Evolutionary conservation across 306 rosid species (phyloP).

Genomic region (Quercus dentata): DNA sequence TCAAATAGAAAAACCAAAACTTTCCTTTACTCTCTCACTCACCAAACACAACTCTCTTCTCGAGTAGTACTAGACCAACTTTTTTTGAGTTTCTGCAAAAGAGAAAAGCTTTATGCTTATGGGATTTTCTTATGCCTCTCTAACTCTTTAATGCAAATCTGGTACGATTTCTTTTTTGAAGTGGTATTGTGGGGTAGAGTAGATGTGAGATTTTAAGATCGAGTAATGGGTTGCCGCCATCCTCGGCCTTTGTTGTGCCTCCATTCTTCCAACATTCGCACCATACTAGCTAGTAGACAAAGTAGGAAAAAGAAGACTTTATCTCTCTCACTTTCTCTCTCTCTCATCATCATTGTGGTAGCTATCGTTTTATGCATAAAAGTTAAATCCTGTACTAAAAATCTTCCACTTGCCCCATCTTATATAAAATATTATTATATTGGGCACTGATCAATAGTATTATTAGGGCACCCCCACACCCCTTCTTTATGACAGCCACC

Average conservation of each 20-base stretch:
- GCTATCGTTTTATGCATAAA: conserved; percentile 49
- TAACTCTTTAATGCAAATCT: background rate
- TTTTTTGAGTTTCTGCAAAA: conserved; percentile 11
- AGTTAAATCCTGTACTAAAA: conserved; percentile 23
- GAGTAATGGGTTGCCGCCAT: conserved; percentile 76
- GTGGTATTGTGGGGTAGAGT: conserved; percentile 22
- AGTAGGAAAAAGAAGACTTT: conserved; percentile 13
- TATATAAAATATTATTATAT: background rate
- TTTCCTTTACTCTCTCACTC: no score
- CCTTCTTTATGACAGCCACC: background rate
- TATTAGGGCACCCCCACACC: background rate
- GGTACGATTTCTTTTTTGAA: conserved; percentile 2
- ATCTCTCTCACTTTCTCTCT: conserved; percentile 11
- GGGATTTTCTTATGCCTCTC: background rate
- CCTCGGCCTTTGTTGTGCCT: conserved; percentile 68
- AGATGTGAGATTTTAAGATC: conserved; percentile 36
- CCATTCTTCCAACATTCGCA: conserved; percentile 97
- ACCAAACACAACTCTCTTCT: background rate
- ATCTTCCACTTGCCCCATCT: conserved; percentile 5
- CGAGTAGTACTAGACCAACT: background rate
- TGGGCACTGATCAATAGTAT: background rate
- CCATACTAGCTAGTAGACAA: conserved; percentile 52
- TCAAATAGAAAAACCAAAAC: conserved; percentile 13
- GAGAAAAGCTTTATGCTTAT: background rate
- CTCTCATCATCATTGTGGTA: conserved; percentile 38